Evolutionary conservation across 768 basidiomycete species (phyloP).

Genomic region (Cystobasidium tubakii): DNA sequence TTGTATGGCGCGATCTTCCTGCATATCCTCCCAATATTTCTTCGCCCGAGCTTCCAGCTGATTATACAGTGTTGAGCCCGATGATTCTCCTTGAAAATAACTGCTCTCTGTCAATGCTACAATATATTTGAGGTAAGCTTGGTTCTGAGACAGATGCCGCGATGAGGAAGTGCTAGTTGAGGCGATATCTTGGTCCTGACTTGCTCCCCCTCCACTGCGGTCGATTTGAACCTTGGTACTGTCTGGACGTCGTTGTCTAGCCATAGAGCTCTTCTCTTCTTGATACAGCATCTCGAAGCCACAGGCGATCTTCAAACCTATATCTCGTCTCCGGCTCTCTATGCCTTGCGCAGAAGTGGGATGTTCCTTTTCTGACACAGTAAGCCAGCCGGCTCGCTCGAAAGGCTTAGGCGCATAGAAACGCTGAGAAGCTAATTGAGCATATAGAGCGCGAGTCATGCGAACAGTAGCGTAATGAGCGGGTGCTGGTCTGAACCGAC

Average conservation of each 20-base stretch:
- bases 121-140: slow-evolving; percentile 57
- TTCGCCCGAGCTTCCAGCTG: slow-evolving; percentile 66
- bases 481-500: slow-evolving; percentile 73
- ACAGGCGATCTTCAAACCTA: slow-evolving; percentile 92
- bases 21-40: slow-evolving; percentile 58
- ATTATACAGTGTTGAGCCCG: slow-evolving; percentile 73
- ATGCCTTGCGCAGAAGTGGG: slow-evolving; percentile 55
- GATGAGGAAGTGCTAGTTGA: neutral
- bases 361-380: slow-evolving; percentile 25
- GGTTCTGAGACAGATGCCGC: slow-evolving; percentile 22
- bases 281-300: slow-evolving; percentile 96
- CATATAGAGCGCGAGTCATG: slow-evolving; percentile 85
- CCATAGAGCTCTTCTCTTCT: slow-evolving; percentile 28
- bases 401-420: slow-evolving; percentile 89
- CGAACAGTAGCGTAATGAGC: slow-evolving; percentile 50
- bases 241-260: slow-evolving; percentile 7
- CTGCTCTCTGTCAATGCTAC: slow-evolving; percentile 59
- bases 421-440: slow-evolving; percentile 82
- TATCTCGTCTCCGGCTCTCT: slow-evolving; percentile 71
- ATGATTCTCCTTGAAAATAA: slow-evolving; percentile 71
- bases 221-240: neutral
- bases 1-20: neutral
- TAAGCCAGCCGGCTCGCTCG: slow-evolving; percentile 53
- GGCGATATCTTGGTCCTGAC: neutral
- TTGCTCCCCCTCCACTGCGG: neutral